Conservation (phyloP, 2,329 filamentous ascomycete species). For the Aspergillus sp. region DNA sequence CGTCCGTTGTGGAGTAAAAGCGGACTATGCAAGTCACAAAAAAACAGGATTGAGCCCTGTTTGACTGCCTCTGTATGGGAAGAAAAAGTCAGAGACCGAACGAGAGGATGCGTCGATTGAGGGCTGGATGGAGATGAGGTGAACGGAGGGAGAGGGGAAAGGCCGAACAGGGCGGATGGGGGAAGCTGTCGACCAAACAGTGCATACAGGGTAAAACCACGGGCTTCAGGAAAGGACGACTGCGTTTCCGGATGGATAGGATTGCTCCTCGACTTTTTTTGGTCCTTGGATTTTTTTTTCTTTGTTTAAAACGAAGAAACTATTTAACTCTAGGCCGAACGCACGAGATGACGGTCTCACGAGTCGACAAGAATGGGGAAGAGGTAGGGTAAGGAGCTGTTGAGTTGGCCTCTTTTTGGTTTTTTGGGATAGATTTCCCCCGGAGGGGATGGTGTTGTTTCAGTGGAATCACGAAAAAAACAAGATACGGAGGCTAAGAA, state of each 20-base stretch:
- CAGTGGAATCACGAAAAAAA: too few relatives aligned
- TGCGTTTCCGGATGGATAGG: background rate
- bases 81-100: background rate
- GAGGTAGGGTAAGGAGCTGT: background rate
- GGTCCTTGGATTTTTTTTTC: background rate
- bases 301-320: background rate
- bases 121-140: background rate
- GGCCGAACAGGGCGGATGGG: background rate
- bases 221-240: constrained; percentile 6
- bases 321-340: background rate
- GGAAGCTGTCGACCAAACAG: background rate
- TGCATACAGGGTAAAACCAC: constrained; percentile 1
- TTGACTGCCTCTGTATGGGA: background rate
- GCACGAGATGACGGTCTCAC: constrained; percentile 5
- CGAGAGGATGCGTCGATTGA: background rate
- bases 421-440: too few relatives aligned
- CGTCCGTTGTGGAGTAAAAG: background rate
- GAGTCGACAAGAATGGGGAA: background rate
- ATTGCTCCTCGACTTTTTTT: background rate
- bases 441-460: too few relatives aligned
- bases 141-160: background rate
- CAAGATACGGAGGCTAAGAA: too few relatives aligned
- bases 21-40: background rate
- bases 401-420: background rate
- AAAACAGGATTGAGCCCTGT: background rate